These are phyloP conservation scores for Phytophthora ramorum DNA, from an alignment of 352 stramenopile species.

Conservation along the genomic window DNA sequence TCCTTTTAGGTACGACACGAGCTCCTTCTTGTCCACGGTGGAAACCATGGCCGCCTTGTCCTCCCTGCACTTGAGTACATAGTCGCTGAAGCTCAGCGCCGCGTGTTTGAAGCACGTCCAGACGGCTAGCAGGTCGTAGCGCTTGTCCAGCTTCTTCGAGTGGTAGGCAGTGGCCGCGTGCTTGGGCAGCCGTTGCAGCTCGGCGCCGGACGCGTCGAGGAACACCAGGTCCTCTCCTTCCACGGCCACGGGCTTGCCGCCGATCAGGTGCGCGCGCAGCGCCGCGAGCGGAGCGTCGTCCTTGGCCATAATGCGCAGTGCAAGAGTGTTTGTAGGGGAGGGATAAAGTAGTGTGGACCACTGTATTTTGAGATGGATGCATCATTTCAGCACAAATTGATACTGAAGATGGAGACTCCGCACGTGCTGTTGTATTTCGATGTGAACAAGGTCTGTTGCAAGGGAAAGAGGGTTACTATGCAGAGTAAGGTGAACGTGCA, in stretches of 20 bases:
- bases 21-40: conserved; percentile 89
- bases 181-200: conserved; percentile 63
- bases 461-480: neutral
- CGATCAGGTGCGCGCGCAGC: conserved; percentile 81
- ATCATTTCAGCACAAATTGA: neutral
- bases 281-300: conserved; percentile 38
- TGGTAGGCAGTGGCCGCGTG: conserved; percentile 77
- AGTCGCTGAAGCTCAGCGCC: conserved; percentile 79
- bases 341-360: neutral
- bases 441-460: conserved; percentile 73
- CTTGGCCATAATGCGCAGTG: neutral
- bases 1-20: conserved; percentile 84
- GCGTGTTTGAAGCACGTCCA: conserved; percentile 85
- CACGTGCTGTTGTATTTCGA: conserved; percentile 83
- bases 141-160: conserved; percentile 85
- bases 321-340: neutral
- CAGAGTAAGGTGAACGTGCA: neutral
- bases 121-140: conserved; percentile 84
- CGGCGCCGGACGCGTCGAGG: conserved; percentile 52
- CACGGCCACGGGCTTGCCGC: conserved; percentile 59
- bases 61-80: conserved; percentile 82
- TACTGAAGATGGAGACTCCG: conserved; percentile 7
- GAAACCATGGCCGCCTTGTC: conserved; percentile 86
- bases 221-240: conserved; percentile 74
- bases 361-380: neutral